Evolutionary conservation across 306 rosid species (phyloP).

Genomic region (Medicago ruthenica): DNA sequence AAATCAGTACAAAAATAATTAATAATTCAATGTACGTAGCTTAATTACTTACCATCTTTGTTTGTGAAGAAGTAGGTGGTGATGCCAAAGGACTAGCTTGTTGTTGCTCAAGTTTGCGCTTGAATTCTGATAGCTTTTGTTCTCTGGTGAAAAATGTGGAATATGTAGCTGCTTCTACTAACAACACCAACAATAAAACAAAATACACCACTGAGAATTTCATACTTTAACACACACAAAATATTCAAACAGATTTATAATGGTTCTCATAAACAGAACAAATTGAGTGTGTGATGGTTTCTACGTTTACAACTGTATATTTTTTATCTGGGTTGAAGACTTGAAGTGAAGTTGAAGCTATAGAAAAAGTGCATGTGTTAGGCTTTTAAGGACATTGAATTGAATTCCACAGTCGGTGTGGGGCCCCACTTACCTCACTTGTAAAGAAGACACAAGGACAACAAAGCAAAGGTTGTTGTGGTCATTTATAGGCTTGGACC

Average conservation of each 20-base stretch:
- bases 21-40: constrained; percentile 15
- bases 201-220: constrained; percentile 37
- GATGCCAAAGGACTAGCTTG: neutral
- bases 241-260: neutral
- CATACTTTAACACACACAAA: constrained; percentile 18
- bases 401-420: no score
- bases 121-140: constrained; percentile 35
- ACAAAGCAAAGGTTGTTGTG: neutral
- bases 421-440: no score
- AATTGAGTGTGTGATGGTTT: neutral
- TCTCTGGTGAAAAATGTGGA: constrained; percentile 23
- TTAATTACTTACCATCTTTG: constrained; percentile 37
- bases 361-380: neutral
- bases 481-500: no score
- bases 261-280: neutral
- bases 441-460: no score
- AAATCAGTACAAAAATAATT: neutral
- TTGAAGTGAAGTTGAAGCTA: constrained; percentile 4
- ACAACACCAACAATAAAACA: constrained; percentile 29
- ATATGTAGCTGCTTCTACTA: constrained; percentile 31
- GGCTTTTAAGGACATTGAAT: constrained; percentile 7
- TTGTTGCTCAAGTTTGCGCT: constrained; percentile 34
- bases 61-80: constrained; percentile 43
- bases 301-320: no score
- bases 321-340: neutral